Evolutionary conservation across 179 eudicot species (phyloP).

Genomic region (Patellifolia procumbens): DNA sequence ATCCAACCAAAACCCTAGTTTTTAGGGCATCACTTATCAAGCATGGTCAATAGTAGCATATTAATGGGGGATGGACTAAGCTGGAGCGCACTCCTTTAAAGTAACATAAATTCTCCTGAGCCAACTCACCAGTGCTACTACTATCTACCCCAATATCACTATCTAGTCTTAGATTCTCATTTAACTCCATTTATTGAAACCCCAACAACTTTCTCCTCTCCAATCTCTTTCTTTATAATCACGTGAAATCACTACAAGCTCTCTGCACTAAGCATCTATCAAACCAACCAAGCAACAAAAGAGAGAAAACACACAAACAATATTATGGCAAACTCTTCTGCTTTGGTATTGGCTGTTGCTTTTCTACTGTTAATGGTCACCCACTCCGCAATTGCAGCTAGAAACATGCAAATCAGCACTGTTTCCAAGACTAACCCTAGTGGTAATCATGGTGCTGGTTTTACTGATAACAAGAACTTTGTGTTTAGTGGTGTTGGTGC

Average conservation of each 20-base stretch:
- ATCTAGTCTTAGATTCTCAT: slow-evolving; percentile 23
- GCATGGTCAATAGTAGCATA: slow-evolving; percentile 8
- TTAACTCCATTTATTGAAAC: slow-evolving; percentile 10
- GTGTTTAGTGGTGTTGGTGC: slow-evolving; percentile 23
- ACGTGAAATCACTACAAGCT: too few relatives aligned
- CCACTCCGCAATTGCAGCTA: slow-evolving; percentile 24
- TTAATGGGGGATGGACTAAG: too few relatives aligned
- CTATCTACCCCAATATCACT: slow-evolving; percentile 21
- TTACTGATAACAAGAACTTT: slow-evolving; percentile 25
- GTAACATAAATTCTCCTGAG: slow-evolving; percentile 23
- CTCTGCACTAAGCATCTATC: slow-evolving; percentile 3
- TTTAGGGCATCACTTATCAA: neutral
- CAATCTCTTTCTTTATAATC: slow-evolving; percentile 6
- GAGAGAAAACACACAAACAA: neutral
- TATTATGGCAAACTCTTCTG: slow-evolving; percentile 9
- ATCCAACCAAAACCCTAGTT: neutral
- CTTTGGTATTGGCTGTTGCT: slow-evolving; percentile 7
- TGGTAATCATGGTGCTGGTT: neutral
- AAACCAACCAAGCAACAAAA: slow-evolving; percentile 13
- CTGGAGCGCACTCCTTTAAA: slow-evolving; percentile 15
- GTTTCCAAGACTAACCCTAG: slow-evolving; percentile 2
- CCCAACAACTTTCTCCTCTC: neutral
- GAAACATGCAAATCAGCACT: slow-evolving; percentile 23
- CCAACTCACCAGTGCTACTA: slow-evolving; percentile 18
- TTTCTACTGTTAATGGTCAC: slow-evolving; percentile 6